Evolutionary conservation across 2,329 filamentous ascomycete genomes (phyloP).

Genomic region (Helminthosporium solani): DNA sequence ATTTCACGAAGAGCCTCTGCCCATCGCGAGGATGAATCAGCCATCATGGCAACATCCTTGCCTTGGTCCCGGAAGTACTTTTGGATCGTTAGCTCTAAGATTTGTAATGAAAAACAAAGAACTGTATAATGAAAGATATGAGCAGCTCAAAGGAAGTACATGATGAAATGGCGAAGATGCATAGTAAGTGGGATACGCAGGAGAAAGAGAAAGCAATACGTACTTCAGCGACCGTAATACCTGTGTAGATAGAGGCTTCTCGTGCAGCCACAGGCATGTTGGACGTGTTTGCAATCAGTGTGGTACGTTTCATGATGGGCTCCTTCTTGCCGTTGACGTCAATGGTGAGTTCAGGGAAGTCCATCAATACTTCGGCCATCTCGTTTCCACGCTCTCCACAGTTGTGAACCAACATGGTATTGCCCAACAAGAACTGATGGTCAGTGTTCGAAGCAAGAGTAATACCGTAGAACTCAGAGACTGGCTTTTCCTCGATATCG

Average conservation of each 20-base stretch:
- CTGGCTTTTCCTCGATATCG: no score
- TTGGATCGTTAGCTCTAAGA: no score
- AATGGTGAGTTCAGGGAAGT: conserved; percentile 97
- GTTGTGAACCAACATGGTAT: background rate
- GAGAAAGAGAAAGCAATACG: no score
- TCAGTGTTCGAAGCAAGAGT: no score
- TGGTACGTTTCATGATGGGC: conserved; percentile 99
- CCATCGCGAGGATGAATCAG: conserved; percentile 96
- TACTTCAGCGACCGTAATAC: conserved; percentile 27
- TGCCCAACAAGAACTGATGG: no score
- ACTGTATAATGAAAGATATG: no score
- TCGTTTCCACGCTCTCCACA: conserved; percentile 93
- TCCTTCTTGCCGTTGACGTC: conserved; percentile 92
- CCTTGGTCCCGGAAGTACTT: conserved; percentile 96
- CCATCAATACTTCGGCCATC: conserved; percentile 99
- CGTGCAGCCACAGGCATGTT: conserved; percentile 99
- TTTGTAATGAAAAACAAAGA: no score
- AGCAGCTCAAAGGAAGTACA: no score
- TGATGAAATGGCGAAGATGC: no score
- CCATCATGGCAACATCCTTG: conserved; percentile 99
- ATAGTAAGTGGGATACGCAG: no score
- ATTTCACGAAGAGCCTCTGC: conserved; percentile 98
- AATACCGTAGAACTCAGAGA: no score
- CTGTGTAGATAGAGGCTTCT: conserved; percentile 98
- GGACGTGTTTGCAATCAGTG: conserved; percentile 96